Evolutionary conservation across 2,329 filamentous ascomycete species (phyloP).

Genomic region (Alternaria ventricosa): DNA sequence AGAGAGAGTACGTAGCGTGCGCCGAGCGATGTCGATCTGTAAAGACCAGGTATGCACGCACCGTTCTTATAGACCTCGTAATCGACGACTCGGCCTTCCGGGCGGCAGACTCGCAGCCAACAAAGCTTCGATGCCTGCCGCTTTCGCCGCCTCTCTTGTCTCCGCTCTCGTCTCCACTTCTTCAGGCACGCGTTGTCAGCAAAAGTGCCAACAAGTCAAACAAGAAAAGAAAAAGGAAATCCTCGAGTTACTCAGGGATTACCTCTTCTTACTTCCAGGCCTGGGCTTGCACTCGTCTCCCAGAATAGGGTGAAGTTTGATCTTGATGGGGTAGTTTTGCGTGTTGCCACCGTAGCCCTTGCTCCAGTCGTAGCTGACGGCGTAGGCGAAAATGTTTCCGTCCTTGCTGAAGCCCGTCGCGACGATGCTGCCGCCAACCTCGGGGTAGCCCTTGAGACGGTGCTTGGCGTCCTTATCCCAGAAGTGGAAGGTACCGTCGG

Average conservation of each 20-base stretch:
- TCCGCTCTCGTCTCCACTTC: background rate
- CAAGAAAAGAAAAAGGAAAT: background rate
- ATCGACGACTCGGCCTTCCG: background rate
- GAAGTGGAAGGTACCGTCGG: conserved; percentile 95
- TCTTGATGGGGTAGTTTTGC: conserved; percentile 59
- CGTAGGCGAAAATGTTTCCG: conserved; percentile 68
- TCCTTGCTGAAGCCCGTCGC: conserved; percentile 89
- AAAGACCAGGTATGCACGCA: background rate
- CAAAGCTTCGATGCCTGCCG: background rate
- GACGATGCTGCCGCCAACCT: conserved; percentile 77
- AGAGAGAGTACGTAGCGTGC: background rate
- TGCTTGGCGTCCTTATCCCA: conserved; percentile 74
- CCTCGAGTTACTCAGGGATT: conserved; percentile 12
- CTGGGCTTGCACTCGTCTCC: conserved; percentile 60
- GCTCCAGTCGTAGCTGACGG: conserved; percentile 96
- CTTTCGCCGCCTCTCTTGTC: background rate
- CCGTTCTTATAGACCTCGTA: background rate
- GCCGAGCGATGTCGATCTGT: background rate
- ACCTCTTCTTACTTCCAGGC: conserved; percentile 57
- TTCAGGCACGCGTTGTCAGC: background rate
- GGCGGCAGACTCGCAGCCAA: background rate
- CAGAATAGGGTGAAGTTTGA: conserved; percentile 58
- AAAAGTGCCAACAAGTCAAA: background rate
- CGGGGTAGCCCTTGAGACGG: conserved; percentile 68
- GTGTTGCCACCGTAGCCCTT: conserved; percentile 92